Percentiles rank a stretch among this genome's conserved stretches.
Evolutionary conservation across 176 grass and related monocot genomes (phyloP).

Genomic region (Elymus sibiricus): DNA sequence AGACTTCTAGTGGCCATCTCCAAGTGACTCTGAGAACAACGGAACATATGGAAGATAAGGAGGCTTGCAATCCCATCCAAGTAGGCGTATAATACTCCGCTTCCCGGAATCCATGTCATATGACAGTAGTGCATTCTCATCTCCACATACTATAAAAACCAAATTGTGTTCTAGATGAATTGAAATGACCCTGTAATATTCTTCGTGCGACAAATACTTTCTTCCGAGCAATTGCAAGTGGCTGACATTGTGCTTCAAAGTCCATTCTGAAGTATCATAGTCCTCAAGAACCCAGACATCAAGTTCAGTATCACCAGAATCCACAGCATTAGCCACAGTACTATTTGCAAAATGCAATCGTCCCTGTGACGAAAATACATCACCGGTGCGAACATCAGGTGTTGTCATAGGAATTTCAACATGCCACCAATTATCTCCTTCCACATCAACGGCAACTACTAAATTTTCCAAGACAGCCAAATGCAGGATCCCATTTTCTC

Average conservation of each 20-base stretch:
- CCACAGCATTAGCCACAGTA: background rate
- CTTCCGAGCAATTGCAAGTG: background rate
- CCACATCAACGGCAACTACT: background rate
- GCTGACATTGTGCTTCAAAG: background rate
- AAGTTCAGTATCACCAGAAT: background rate
- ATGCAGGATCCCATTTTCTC: background rate
- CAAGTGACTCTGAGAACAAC: too few species aligned
- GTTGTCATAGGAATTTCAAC: background rate
- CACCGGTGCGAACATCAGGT: background rate
- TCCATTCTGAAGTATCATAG: background rate
- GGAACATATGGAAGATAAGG: too few species aligned
- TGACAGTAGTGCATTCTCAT: too few species aligned
- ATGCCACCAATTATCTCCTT: background rate
- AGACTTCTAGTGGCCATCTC: too few species aligned
- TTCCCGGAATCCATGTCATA: too few species aligned
- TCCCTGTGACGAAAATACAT: background rate
- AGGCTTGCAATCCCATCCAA: too few species aligned
- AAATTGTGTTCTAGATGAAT: too few species aligned
- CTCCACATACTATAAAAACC: too few species aligned
- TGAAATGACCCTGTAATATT: too few species aligned
- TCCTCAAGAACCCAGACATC: background rate
- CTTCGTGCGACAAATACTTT: background rate
- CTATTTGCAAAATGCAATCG: background rate
- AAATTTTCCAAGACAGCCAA: background rate
- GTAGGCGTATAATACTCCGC: too few species aligned